Evolutionary conservation across 2,329 filamentous ascomycete genomes (phyloP), one percentile per base, ranked within the genome.

Genomic region (Trichoderma sp.): DNA sequence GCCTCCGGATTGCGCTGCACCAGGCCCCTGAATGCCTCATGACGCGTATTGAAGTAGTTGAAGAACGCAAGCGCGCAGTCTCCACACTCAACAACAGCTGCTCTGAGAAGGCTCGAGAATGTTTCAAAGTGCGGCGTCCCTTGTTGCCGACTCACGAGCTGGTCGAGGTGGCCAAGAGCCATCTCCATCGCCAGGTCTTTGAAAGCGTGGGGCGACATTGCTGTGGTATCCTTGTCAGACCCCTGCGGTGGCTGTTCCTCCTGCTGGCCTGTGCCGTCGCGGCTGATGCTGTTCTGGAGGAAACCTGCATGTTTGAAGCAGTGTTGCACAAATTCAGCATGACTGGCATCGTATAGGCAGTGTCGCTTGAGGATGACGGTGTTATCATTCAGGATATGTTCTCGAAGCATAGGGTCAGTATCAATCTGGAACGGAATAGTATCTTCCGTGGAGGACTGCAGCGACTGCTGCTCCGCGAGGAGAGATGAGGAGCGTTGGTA

Each of bases 401-500:
- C 78, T 51, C 82, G 78, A 55, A 87, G 72, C 30, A 78, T 78
- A 1, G 71, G 69, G 0, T 82, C 78, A 12, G 88, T 72, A 2
- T 76, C 69, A 17, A 84, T 77, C 39, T 79, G 80, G n/a, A 83
- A 70, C 5, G 74, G 70, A 2, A 74, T 67, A 1, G 74, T 72
- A 0, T 75, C 71, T 14, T 67, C 69, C 59, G 79, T 74, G 14
- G 54, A 54, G 19, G 43, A 26, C 15, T 47, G 41, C 69, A 87
- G 78, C 2, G 76, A 71, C 30, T 82, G 77, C 69, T 85, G 82
- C 66, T 85, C 83, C 17, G 77, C 75, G 19, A 81, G 79, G 64
- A 93, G 81, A 5, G 86, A 85, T 0, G 88, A 88, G 3, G 88
- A 85, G 56, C 95, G 88, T 75, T 97, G 91, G 75, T 99, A 99